Conservation (phyloP, 345 rosid species). For the Eucalyptus regnans region DNA sequence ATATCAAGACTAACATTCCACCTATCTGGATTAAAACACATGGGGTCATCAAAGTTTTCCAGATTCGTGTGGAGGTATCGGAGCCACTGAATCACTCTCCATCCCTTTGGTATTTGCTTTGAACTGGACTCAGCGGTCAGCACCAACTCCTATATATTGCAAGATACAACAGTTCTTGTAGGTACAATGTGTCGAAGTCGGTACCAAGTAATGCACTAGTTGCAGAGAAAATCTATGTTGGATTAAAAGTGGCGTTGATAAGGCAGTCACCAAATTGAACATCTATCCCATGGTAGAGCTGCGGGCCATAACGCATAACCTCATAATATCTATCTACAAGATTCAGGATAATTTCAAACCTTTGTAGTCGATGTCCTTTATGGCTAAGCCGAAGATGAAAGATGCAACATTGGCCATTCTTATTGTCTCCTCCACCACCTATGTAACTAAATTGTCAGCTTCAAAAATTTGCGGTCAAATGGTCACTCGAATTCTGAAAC, state of each 20-base stretch:
- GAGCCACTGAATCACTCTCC: constrained; percentile 23
- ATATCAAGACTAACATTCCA: constrained; percentile 14
- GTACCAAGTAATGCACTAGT: neutral
- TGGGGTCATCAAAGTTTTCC: constrained; percentile 23
- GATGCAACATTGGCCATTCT: constrained; percentile 20
- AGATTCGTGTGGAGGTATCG: constrained; percentile 20
- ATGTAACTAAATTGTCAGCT: neutral
- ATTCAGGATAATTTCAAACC: neutral
- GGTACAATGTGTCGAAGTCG: neutral
- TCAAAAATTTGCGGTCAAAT: neutral
- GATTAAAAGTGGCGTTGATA: too few relatives aligned
- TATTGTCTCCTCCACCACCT: constrained; percentile 20
- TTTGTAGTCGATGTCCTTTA: constrained; percentile 13
- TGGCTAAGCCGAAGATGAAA: neutral
- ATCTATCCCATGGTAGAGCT: neutral
- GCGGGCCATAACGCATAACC: neutral
- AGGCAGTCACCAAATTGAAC: neutral
- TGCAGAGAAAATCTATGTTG: neutral
- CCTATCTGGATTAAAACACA: constrained; percentile 29
- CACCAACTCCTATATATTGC: too few relatives aligned
- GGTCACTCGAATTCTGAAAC: neutral
- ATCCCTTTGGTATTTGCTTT: constrained; percentile 15
- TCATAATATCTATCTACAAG: too few relatives aligned
- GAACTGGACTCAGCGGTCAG: neutral
- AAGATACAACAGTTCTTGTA: neutral